Percentiles rank a stretch among this genome's conserved stretches.
phyloP scores from a whole-genome alignment of 495 filamentous ascomycete species.

The Letharia lupina region DNA sequence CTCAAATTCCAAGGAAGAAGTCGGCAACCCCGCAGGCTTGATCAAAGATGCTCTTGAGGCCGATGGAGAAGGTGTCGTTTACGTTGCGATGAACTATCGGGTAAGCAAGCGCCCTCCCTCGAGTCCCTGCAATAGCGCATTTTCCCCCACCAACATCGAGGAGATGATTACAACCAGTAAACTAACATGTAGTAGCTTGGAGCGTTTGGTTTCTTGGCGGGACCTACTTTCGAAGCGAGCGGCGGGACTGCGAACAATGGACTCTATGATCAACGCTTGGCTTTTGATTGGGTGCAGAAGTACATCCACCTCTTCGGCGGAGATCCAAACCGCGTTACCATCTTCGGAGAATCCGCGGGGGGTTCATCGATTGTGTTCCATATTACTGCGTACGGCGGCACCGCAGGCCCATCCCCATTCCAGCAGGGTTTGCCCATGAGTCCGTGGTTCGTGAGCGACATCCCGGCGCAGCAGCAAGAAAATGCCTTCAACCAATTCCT shows the following conservation, averaged over 20 bases:
- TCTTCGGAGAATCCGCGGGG: neutral
- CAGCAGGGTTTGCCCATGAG: neutral
- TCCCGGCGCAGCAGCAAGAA: too few relatives aligned
- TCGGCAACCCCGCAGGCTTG: slow-evolving; percentile 36
- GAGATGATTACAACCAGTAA: too few relatives aligned
- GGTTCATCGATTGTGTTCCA: neutral
- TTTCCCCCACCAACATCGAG: too few relatives aligned
- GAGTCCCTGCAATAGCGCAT: too few relatives aligned
- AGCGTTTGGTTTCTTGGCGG: neutral
- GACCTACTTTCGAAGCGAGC: neutral
- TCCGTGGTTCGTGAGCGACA: too few relatives aligned
- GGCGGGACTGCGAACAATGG: neutral
- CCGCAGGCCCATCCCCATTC: neutral
- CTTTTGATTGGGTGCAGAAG: neutral
- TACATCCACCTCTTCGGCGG: neutral
- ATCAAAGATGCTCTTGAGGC: slow-evolving; percentile 32
- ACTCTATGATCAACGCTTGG: neutral
- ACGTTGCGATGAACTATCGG: slow-evolving; percentile 53
- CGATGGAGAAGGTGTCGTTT: slow-evolving; percentile 38
- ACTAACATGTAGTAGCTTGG: neutral
- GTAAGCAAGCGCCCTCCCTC: too few relatives aligned
- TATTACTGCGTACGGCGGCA: neutral
- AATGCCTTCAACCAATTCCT: too few relatives aligned
- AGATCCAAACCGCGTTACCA: neutral
- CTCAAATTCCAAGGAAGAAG: slow-evolving; percentile 40